These are phyloP conservation scores for Daedaleopsis nitida DNA, from an alignment of 768 basidiomycete genomes.

Conservation along the genomic window DNA sequence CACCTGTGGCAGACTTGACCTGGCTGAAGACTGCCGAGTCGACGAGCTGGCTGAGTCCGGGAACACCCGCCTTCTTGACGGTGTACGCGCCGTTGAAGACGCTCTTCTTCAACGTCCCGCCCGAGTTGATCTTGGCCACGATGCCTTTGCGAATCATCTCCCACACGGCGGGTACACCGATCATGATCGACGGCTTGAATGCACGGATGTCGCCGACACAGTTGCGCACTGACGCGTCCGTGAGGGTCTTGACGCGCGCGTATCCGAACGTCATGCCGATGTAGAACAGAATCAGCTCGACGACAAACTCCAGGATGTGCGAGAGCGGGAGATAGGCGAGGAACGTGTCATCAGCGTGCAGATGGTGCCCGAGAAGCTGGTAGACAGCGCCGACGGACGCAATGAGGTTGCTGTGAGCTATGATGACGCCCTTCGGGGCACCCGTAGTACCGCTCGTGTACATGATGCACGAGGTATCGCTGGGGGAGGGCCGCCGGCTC, in stretches of 20 bases:
- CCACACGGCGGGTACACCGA: constrained; percentile 96
- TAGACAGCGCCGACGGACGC: constrained; percentile 85
- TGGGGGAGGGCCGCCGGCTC: constrained; percentile 47
- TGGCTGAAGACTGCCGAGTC: constrained; percentile 77
- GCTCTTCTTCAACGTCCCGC: constrained; percentile 66
- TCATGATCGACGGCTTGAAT: constrained; percentile 87
- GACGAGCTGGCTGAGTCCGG: constrained; percentile 64
- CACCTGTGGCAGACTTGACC: constrained; percentile 85
- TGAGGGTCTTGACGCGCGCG: constrained; percentile 93
- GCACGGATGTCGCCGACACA: constrained; percentile 84
- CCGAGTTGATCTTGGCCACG: constrained; percentile 70
- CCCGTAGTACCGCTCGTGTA: constrained; percentile 93
- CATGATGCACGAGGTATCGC: constrained; percentile 70
- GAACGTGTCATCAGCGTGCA: constrained; percentile 62
- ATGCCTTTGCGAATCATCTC: constrained; percentile 97
- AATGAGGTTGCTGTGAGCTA: constrained; percentile 85
- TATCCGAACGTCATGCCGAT: constrained; percentile 85
- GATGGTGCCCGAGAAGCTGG: constrained; percentile 66
- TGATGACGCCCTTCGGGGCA: constrained; percentile 90
- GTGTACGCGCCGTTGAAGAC: constrained; percentile 81
- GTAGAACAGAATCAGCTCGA: constrained; percentile 78
- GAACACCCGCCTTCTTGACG: constrained; percentile 72
- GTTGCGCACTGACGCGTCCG: constrained; percentile 89
- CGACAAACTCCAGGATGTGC: constrained; percentile 94
- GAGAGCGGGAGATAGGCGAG: constrained; percentile 94